phyloP scores from a whole-genome alignment of 1,284 basidiomycete species.

The Trametes versicolor region DNA sequence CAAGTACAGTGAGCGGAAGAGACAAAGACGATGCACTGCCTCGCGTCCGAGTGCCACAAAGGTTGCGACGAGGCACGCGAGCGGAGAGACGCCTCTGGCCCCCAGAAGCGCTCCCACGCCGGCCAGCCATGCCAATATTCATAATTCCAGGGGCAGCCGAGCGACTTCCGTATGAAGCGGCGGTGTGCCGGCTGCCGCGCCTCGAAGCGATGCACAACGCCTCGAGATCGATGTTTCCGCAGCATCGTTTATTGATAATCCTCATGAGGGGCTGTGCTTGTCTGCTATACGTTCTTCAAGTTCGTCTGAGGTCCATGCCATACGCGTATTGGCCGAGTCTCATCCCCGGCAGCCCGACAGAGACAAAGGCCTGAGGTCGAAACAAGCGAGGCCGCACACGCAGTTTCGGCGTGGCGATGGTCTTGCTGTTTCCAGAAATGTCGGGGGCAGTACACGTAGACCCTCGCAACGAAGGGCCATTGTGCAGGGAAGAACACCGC shows the following conservation, averaged over 20 bases:
- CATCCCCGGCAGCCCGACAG: neutral
- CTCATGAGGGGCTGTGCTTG: conserved; percentile 5
- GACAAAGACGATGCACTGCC: conserved; percentile 6
- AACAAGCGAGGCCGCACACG: neutral
- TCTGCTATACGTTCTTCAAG: neutral
- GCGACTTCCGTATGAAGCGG: neutral
- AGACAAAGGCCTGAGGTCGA: neutral
- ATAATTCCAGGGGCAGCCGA: too few relatives aligned
- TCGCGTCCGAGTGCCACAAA: conserved; percentile 7
- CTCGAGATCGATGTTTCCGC: neutral
- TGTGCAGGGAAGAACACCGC: neutral
- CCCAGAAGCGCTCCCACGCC: conserved; percentile 1
- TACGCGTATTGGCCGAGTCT: neutral
- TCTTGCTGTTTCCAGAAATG: neutral
- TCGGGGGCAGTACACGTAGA: neutral
- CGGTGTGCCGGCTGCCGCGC: neutral
- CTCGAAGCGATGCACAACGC: neutral
- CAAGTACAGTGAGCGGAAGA: neutral
- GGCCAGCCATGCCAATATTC: neutral
- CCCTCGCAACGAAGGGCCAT: neutral
- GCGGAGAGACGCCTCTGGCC: neutral
- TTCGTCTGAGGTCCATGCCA: neutral
- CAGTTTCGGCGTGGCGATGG: neutral
- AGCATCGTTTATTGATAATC: conserved; percentile 7
- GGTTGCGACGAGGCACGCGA: conserved; percentile 9